Evolutionary conservation across 345 rosid genomes (phyloP).

Genomic region (Physaria fendleri): DNA sequence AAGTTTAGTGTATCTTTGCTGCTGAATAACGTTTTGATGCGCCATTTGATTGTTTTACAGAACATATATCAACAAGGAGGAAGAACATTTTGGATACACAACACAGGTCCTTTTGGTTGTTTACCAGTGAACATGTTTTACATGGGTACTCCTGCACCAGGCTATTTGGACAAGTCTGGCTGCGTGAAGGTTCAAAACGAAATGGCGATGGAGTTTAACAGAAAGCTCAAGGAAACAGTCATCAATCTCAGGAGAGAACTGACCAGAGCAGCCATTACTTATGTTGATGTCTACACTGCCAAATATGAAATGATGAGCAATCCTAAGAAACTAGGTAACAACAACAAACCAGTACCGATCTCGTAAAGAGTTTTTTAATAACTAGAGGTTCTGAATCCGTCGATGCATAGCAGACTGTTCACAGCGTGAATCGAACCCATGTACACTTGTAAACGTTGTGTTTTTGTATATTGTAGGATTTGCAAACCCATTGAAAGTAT

Average conservation of each 20-base stretch:
- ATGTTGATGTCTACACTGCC: constrained; percentile 73
- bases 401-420: no score
- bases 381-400: no score
- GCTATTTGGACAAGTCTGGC: constrained; percentile 58
- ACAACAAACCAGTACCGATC: not conserved
- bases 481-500: constrained; percentile 48
- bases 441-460: no score
- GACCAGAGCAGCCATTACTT: constrained; percentile 58
- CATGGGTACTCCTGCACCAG: constrained; percentile 52
- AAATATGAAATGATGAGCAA: constrained; percentile 65
- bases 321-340: constrained; percentile 54
- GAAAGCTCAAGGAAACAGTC: constrained; percentile 54
- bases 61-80: constrained; percentile 45
- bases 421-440: no score
- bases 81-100: constrained; percentile 64
- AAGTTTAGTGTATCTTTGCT: no score
- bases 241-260: constrained; percentile 51
- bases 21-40: not conserved
- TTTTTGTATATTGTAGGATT: constrained; percentile 41
- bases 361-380: not conserved
- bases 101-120: constrained; percentile 90
- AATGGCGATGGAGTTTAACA: constrained; percentile 71
- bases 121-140: constrained; percentile 71
- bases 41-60: constrained; percentile 19
- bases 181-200: constrained; percentile 76